Base-by-base conservation (phyloP, 352 stramenopile species). In the Phytophthora pistaciae region DNA sequence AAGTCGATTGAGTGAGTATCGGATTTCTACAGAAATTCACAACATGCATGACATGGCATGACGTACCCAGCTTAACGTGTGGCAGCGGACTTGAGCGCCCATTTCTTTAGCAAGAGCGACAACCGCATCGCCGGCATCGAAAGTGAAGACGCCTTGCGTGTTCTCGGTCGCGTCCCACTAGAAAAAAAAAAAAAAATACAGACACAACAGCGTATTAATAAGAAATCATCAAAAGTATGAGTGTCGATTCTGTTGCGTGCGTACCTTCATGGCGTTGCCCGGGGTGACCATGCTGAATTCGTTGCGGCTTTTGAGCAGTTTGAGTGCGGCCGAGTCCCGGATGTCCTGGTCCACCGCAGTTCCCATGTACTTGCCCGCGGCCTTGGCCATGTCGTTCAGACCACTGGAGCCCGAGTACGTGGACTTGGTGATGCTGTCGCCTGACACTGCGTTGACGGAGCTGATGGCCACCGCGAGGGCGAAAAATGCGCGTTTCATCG, bases 261-360 rank as follows among this genome's bases (percentile, higher is more conserved):
- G 14, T 31, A 77, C 70, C 70, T 79, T 79, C 72, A 79, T 76
- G 44, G 68, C 58, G 57, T 80, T 80, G 7, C 64, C 69, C 4
- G 73, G 61, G 3, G 73, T 77, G 61, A 78, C n/a, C 73, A 80
- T 80, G 38, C 73, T 65, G 14, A 77, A 80, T 21, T 80, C 69
- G 6, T 58, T 44, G 21, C 56, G 16, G 27, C 75, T 75, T 63
- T 77, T 68, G 49, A 80, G 69, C 8, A 65, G 53, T 53, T 68
- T 66, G n/a, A 72, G 66, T 3, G 60, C 64, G 29, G 63, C 65
- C 8, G 55, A 38, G 48, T 75, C 64, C 53, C 63, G 72, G 20
- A 67, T 60, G 42, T 72, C 67, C 31, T 72, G 50, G 48, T 80
- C 73, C 21, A 60, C 52, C 2, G 73, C 73, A 20, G 73, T 77